Percentiles rank a stretch among this genome's conserved stretches.
Evolutionary conservation across 2,329 filamentous ascomycete genomes (phyloP).

Genomic region (Cladosporium sp.): DNA sequence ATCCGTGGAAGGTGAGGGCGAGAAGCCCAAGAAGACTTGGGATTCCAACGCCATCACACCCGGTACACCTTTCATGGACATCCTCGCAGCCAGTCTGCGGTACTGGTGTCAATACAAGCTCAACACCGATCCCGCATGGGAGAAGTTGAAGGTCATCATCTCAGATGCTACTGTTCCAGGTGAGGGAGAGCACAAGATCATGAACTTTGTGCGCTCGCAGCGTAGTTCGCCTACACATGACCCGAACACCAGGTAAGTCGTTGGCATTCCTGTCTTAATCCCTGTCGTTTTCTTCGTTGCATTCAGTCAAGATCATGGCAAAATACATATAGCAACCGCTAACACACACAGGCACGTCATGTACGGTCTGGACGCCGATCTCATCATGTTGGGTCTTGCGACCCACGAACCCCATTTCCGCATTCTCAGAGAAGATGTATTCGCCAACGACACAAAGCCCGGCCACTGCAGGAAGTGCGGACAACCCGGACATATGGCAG

Average conservation of each 20-base stretch:
- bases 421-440: conserved; percentile 94
- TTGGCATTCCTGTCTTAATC: conserved; percentile 15
- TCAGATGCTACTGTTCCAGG: conserved; percentile 97
- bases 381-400: conserved; percentile 96
- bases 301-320: not conserved
- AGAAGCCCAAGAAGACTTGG: conserved; percentile 83
- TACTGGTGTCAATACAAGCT: conserved; percentile 99
- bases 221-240: conserved; percentile 86
- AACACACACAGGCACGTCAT: conserved; percentile 73
- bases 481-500: conserved; percentile 86
- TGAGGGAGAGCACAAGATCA: conserved; percentile 99
- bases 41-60: conserved; percentile 88
- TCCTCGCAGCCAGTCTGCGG: conserved; percentile 81
- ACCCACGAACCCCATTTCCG: conserved; percentile 98
- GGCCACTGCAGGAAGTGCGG: conserved; percentile 85
- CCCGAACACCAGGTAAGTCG: conserved; percentile 67
- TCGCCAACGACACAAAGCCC: conserved; percentile 81
- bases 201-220: conserved; percentile 96
- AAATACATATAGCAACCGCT: not conserved
- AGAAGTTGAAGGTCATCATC: conserved; percentile 94
- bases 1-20: conserved; percentile 35
- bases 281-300: conserved; percentile 11
- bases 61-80: conserved; percentile 98
- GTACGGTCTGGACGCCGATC: conserved; percentile 93
- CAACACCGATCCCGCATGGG: conserved; percentile 95